Conservation (phyloP, 1,139 yeast genomes). For the Geotrichum candidum region DNA sequence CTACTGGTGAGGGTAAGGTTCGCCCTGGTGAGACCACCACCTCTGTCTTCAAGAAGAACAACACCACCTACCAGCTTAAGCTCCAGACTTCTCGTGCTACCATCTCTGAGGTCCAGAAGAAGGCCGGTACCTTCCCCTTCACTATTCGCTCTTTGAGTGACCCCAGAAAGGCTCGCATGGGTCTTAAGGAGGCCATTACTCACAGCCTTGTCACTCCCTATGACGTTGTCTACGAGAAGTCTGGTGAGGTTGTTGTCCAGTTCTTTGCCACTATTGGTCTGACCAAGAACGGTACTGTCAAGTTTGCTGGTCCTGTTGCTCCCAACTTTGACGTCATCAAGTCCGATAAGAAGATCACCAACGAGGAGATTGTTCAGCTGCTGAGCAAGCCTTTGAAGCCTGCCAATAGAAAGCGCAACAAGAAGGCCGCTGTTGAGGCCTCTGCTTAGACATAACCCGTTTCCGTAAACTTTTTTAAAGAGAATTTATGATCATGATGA, state of each 20-base stretch:
- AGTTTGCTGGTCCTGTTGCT: conserved; percentile 51
- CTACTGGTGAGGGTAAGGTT: conserved; percentile 67
- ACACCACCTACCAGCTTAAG: conserved; percentile 61
- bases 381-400: conserved; percentile 53
- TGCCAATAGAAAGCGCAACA: conserved; percentile 49
- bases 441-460: neutral
- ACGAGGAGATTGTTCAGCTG: conserved; percentile 47
- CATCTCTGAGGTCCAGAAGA: conserved; percentile 60
- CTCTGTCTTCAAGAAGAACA: conserved; percentile 68
- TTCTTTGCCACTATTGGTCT: conserved; percentile 72
- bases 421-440: conserved; percentile 26
- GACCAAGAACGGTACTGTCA: conserved; percentile 67
- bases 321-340: conserved; percentile 49
- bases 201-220: conserved; percentile 66
- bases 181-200: conserved; percentile 65
- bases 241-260: conserved; percentile 64
- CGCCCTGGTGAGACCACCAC: conserved; percentile 57
- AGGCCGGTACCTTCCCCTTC: conserved; percentile 67
- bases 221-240: conserved; percentile 64
- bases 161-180: conserved; percentile 68
- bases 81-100: conserved; percentile 67
- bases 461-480: neutral
- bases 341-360: conserved; percentile 53
- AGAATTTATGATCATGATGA: neutral
- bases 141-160: conserved; percentile 62